Percentiles rank a stretch among this genome's conserved stretches.
phyloP scores from a whole-genome alignment of 805 yeast species.

The Hanseniaspora lindneri region DNA sequence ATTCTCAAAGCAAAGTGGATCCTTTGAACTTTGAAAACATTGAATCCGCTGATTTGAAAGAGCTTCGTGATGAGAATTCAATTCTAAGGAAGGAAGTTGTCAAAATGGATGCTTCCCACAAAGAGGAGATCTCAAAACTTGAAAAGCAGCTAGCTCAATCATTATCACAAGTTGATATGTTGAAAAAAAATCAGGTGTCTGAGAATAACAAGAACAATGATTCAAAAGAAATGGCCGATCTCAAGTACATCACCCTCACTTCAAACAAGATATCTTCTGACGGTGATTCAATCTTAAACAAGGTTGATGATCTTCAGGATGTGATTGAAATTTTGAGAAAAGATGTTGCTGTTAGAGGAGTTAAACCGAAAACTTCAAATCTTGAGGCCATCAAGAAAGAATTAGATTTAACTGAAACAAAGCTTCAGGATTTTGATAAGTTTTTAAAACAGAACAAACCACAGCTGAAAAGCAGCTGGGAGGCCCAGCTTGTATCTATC shows the following conservation, averaged over 20 bases:
- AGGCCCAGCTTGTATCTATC: constrained; percentile 72
- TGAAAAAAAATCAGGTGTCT: not conserved
- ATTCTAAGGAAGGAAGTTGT: not conserved
- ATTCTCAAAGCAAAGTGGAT: not conserved
- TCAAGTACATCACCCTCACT: constrained; percentile 64
- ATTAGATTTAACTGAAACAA: constrained; percentile 42
- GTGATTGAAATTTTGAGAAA: constrained; percentile 75
- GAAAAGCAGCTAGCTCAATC: constrained; percentile 5
- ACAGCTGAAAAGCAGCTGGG: constrained; percentile 87
- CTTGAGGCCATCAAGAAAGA: constrained; percentile 55
- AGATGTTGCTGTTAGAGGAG: constrained; percentile 87
- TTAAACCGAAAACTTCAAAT: constrained; percentile 65
- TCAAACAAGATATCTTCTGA: constrained; percentile 62
- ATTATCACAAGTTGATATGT: not conserved
- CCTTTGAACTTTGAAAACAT: not conserved
- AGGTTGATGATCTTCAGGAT: constrained; percentile 86
- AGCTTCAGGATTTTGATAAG: constrained; percentile 42
- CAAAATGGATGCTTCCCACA: not conserved
- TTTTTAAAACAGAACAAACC: constrained; percentile 63
- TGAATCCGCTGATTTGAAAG: not conserved
- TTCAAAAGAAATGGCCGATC: constrained; percentile 6
- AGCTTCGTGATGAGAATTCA: not conserved
- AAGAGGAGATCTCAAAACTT: not conserved
- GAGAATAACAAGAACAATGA: not conserved
- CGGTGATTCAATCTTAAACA: constrained; percentile 60